Base-by-base conservation (phyloP, 306 rosid species). In the Vigna radiata region DNA sequence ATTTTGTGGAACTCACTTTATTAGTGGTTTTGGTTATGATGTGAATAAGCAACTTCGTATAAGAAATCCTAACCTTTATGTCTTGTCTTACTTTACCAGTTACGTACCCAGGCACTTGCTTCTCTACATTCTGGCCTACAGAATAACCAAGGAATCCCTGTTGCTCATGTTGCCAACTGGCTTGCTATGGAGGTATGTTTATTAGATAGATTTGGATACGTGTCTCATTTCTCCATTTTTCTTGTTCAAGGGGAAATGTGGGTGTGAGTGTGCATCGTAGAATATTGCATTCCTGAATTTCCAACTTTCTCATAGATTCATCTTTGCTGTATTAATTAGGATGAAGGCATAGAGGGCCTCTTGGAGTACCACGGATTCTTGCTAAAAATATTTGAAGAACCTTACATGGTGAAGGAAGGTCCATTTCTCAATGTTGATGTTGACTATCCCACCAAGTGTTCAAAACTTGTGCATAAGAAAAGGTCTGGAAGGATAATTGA, bases 91-190 rank as follows among this genome's bases (percentile, higher is more conserved):
- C 74, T 85, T 82, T 33, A 80, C 79, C 88, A 92, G 99, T 83
- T 95, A 77, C 91, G 97, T 36, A 88, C 97, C 43, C 97, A 89
- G 86, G 99, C 99, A 55, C 97, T 95, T 77, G 99, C 97, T 80
- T 92, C 96, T 82, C 80, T 95, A 72, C 99, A 92, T 76, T 83
- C 91, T 75, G 97, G 97, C 81, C 87, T 95, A 29, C 97, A 86
- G 87, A 89, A 90, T 86, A 92, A 84, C 82, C 97, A 92, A 84
- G 99, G 99, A 33, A 86, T 95, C 31, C 99, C 99, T 31, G 76
- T 95, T 77, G 64, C 86, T 25, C 96, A 87, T 78, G 90, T 78
- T 85, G 83, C 97, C 62, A 79, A 85, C 62, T 95, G 99, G 99
- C 91, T 95, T 77, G 97, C 92, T 29, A 83, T 95, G 99, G 97